phyloP scores from a whole-genome alignment of 805 yeast genomes.

The Candida namnaoensis region DNA sequence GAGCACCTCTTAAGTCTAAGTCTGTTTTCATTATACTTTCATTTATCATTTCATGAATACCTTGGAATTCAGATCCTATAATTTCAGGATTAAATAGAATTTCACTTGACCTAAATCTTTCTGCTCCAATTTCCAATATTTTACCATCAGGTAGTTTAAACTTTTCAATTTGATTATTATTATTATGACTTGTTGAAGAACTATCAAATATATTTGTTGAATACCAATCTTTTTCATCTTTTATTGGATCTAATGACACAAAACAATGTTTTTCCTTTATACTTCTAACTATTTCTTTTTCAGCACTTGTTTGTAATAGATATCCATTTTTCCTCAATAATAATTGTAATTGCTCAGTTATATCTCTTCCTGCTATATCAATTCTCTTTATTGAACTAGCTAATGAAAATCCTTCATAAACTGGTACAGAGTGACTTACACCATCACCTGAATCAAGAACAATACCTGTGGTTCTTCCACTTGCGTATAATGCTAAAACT shows the following conservation, averaged over 20 bases:
- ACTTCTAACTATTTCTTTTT: constrained; percentile 68
- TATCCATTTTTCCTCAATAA: constrained; percentile 67
- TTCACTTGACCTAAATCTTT: constrained; percentile 69
- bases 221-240: constrained; percentile 44
- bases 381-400: constrained; percentile 64
- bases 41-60: constrained; percentile 55
- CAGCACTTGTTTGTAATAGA: constrained; percentile 60
- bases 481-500: constrained; percentile 74
- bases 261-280: constrained; percentile 73
- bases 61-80: constrained; percentile 67
- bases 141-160: constrained; percentile 86
- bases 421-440: constrained; percentile 80
- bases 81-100: constrained; percentile 74
- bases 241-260: constrained; percentile 45
- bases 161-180: constrained; percentile 11
- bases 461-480: constrained; percentile 86
- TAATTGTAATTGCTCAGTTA: constrained; percentile 66
- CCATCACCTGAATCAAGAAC: constrained; percentile 94
- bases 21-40: constrained; percentile 67
- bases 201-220: constrained; percentile 6
- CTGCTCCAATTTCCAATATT: constrained; percentile 51
- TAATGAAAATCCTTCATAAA: constrained; percentile 80
- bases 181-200: constrained; percentile 2
- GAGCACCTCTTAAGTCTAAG: constrained; percentile 61
- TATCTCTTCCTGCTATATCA: constrained; percentile 81